phyloP scores from a whole-genome alignment of 2,329 filamentous ascomycete genomes.

The Beauveria scarabaeidicola region DNA sequence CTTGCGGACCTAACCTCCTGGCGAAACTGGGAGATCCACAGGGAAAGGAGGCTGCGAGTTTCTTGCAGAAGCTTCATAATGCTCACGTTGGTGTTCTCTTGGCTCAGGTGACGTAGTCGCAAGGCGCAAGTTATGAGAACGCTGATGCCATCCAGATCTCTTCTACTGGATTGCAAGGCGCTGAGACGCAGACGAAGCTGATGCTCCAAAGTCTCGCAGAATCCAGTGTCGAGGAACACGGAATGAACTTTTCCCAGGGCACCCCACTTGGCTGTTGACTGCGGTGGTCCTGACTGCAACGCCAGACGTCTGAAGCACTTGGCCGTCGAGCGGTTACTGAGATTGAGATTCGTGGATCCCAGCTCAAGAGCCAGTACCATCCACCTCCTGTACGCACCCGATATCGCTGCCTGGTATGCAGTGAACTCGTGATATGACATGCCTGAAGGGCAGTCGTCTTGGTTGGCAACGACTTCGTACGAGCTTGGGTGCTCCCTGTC shows the following conservation, averaged over 20 bases:
- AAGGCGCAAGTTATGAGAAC: constrained; percentile 43
- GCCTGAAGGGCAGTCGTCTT: constrained; percentile 36
- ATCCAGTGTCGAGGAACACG: neutral
- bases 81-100: neutral
- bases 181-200: constrained; percentile 37
- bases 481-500: constrained; percentile 36
- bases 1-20: constrained; percentile 31
- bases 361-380: constrained; percentile 39
- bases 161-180: constrained; percentile 45
- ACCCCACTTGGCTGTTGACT: constrained; percentile 38
- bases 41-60: constrained; percentile 26
- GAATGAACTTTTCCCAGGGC: constrained; percentile 10
- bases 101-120: constrained; percentile 23
- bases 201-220: constrained; percentile 27
- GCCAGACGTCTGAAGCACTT: constrained; percentile 42
- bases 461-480: constrained; percentile 43
- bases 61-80: neutral
- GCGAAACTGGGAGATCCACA: constrained; percentile 43
- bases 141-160: constrained; percentile 51
- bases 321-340: constrained; percentile 44
- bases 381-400: constrained; percentile 41
- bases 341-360: constrained; percentile 47
- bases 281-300: constrained; percentile 46
- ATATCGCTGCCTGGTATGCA: constrained; percentile 39
- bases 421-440: constrained; percentile 44